Percentiles rank a stretch among this genome's conserved stretches.
These are phyloP conservation scores for Colletotrichum truncatum DNA, from an alignment of 2,329 filamentous ascomycete genomes.

Conservation along the genomic window DNA sequence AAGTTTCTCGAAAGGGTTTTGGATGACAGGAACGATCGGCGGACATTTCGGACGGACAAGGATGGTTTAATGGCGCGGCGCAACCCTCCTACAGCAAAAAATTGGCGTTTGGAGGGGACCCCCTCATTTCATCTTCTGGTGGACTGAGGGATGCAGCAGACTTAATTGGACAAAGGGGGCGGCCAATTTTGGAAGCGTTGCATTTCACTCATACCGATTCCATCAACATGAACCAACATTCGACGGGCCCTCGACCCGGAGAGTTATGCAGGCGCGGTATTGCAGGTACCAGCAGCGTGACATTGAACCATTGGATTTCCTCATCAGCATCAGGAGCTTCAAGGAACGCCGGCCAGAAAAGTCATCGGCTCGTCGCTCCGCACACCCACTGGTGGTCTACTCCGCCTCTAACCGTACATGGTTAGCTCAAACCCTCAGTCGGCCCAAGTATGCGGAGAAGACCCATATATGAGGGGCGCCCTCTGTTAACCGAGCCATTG, in stretches of 20 bases:
- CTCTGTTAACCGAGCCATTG: constrained; percentile 13
- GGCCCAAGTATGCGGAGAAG: constrained; percentile 24
- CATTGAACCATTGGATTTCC: neutral
- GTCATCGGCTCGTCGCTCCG: constrained; percentile 28
- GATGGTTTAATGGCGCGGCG: neutral
- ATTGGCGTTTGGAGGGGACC: neutral
- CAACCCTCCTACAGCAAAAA: neutral
- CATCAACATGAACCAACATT: constrained; percentile 17
- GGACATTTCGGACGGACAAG: constrained; percentile 16
- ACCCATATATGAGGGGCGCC: neutral
- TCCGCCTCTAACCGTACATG: accelerated
- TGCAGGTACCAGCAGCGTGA: constrained; percentile 11
- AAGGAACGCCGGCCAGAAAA: neutral
- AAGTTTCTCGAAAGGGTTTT: neutral
- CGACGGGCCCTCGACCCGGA: constrained; percentile 22
- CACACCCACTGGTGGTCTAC: neutral
- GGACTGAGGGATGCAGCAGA: neutral
- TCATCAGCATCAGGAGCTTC: neutral
- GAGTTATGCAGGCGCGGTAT: constrained; percentile 20
- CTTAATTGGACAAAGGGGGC: constrained; percentile 8
- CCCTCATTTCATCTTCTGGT: constrained; percentile 1
- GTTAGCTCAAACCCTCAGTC: neutral
- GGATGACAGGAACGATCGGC: constrained; percentile 19
- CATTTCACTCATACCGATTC: neutral
- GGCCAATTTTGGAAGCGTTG: neutral